phyloP scores from a whole-genome alignment of 129 eudicot species.

The Flaveria ramosissima region DNA sequence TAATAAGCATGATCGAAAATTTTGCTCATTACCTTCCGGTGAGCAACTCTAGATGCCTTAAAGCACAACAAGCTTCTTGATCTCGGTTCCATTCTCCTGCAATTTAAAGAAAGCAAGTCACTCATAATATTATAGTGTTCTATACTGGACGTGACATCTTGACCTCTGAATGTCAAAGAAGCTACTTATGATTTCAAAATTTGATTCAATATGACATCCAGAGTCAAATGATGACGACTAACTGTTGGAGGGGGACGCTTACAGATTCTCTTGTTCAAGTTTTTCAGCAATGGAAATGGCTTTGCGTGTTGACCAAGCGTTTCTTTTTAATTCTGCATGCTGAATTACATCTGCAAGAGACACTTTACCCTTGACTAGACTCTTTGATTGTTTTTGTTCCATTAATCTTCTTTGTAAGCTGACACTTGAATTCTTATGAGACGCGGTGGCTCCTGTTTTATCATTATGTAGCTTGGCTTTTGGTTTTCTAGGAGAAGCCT shows the following conservation, averaged over 20 bases:
- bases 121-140: too few relatives aligned
- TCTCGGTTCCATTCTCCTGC: conserved; percentile 90
- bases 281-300: conserved; percentile 90
- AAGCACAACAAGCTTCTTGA: conserved; percentile 93
- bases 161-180: not conserved
- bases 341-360: conserved; percentile 89
- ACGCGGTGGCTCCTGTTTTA: conserved; percentile 32
- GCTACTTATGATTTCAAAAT: not conserved
- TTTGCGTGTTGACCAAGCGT: conserved; percentile 83
- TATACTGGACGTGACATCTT: not conserved
- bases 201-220: not conserved
- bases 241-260: conserved; percentile 30
- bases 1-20: not conserved
- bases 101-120: not conserved
- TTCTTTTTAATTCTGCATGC: conserved; percentile 68
- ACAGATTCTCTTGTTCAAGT: conserved; percentile 98
- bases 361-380: conserved; percentile 82
- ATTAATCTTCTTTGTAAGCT: conserved; percentile 41
- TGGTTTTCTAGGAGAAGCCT: conserved; percentile 30
- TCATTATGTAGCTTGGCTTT: conserved; percentile 34
- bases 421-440: conserved; percentile 36
- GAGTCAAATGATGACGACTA: not conserved
- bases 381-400: conserved; percentile 53
- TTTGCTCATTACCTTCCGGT: conserved; percentile 56
- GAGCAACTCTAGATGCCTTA: conserved; percentile 62